Conservation (phyloP, 495 filamentous ascomycete species). For the Penicillium parvum region DNA sequence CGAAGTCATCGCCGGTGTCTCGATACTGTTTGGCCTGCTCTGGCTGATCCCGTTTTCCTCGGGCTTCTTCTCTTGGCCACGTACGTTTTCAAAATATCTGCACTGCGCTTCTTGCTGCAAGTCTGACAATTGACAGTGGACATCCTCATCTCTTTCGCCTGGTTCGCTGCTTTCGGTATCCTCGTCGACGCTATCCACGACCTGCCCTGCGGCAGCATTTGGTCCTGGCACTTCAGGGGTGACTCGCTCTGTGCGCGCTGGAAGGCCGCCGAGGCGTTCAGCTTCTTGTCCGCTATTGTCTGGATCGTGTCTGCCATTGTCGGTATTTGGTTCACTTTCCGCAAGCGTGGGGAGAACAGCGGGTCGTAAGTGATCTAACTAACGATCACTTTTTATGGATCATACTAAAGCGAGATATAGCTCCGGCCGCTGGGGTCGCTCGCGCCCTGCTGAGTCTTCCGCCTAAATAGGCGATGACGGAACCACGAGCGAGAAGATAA, state of each 20-base stretch:
- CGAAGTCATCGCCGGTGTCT: slow-evolving; percentile 53
- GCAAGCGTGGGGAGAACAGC: slow-evolving; percentile 17
- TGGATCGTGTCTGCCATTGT: slow-evolving; percentile 60
- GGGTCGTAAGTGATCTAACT: slow-evolving; percentile 8
- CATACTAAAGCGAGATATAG: not conserved
- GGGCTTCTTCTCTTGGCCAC: slow-evolving; percentile 41
- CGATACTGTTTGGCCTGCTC: slow-evolving; percentile 47
- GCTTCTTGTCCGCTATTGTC: slow-evolving; percentile 61
- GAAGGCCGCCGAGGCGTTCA: slow-evolving; percentile 65
- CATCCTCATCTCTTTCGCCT: slow-evolving; percentile 53
- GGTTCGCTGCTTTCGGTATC: slow-evolving; percentile 63
- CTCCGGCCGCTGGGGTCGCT: slow-evolving; percentile 2
- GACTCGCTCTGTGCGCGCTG: slow-evolving; percentile 50
- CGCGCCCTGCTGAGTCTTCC: not conserved
- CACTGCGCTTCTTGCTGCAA: not conserved
- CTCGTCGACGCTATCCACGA: slow-evolving; percentile 51
- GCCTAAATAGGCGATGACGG: slow-evolving; percentile 8
- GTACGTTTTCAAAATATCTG: slow-evolving; percentile 25
- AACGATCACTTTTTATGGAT: not conserved
- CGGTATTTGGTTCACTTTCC: slow-evolving; percentile 44
- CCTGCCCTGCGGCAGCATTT: slow-evolving; percentile 53
- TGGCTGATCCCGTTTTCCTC: slow-evolving; percentile 53
- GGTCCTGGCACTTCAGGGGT: slow-evolving; percentile 42
- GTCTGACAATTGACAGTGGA: slow-evolving; percentile 39
- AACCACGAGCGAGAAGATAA: no score